Evolutionary conservation across 2,329 filamentous ascomycete species (phyloP).

Genomic region (Lachnellula suecica): DNA sequence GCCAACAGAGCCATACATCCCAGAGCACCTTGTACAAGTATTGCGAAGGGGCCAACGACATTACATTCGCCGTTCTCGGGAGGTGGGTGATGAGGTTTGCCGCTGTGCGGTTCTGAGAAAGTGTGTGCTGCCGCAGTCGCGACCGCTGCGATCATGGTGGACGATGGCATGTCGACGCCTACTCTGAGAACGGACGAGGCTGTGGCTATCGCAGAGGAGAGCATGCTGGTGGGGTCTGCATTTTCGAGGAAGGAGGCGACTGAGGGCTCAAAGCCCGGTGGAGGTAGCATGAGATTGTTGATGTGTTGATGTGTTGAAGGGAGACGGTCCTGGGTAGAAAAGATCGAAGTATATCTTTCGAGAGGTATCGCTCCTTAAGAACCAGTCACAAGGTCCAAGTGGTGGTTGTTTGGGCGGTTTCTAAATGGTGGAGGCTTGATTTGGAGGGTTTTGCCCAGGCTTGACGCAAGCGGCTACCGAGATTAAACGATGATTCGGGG

Average conservation of each 20-base stretch:
- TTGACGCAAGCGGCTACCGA: too few species aligned
- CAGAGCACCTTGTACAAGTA: slow-evolving; percentile 85
- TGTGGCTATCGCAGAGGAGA: slow-evolving; percentile 24
- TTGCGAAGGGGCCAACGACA: slow-evolving; percentile 85
- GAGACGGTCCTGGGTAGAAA: background rate
- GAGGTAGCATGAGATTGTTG: slow-evolving; percentile 27
- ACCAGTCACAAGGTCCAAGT: background rate
- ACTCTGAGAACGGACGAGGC: slow-evolving; percentile 23
- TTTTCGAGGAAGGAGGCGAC: slow-evolving; percentile 20
- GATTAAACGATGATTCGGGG: background rate
- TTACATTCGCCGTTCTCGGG: slow-evolving; percentile 71
- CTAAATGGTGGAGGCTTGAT: too few species aligned
- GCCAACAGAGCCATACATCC: slow-evolving; percentile 80
- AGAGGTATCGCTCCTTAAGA: background rate
- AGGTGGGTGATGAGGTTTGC: slow-evolving; percentile 3
- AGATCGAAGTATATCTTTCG: background rate
- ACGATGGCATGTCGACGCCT: slow-evolving; percentile 29
- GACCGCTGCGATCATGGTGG: slow-evolving; percentile 31
- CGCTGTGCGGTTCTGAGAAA: slow-evolving; percentile 7
- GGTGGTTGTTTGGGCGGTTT: too few species aligned
- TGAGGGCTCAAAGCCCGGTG: slow-evolving; percentile 30
- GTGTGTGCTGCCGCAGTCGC: slow-evolving; percentile 29
- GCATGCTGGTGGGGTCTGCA: slow-evolving; percentile 20
- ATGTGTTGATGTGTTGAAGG: background rate
- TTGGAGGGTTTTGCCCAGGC: too few species aligned